Evolutionary conservation across 148 eudicot genomes (phyloP).

Genomic region (Bassia scoparia): DNA sequence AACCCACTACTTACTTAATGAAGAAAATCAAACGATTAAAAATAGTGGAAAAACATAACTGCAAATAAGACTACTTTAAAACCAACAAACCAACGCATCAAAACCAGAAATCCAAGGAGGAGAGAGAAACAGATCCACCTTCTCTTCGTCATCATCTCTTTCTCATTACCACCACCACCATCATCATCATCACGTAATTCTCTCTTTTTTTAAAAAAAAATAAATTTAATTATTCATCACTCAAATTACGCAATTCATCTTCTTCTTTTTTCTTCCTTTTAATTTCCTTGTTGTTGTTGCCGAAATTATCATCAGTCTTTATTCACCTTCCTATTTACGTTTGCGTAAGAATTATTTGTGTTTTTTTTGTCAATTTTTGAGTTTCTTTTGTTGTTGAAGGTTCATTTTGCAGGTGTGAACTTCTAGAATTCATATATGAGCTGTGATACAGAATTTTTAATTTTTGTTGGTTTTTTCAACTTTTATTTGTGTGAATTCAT

Average conservation of each 20-base stretch:
- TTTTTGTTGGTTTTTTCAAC: neutral
- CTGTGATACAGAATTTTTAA: neutral
- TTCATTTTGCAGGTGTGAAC: neutral
- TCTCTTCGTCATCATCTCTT: constrained; percentile 16
- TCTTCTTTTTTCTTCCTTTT: neutral
- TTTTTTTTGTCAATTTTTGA: neutral
- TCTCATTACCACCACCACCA: no score
- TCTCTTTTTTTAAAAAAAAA: neutral
- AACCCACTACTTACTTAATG: no score
- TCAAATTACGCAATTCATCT: neutral
- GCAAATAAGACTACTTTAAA: neutral
- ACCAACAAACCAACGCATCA: constrained; percentile 3
- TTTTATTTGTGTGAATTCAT: neutral
- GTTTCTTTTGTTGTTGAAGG: neutral
- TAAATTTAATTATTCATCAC: neutral
- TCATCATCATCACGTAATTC: constrained; percentile 3
- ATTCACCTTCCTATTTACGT: neutral
- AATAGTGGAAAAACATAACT: neutral
- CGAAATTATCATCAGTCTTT: neutral
- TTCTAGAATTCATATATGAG: constrained; percentile 10
- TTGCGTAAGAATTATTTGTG: neutral
- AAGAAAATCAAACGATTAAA: no score
- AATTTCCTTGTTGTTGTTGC: neutral
- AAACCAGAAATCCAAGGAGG: neutral
- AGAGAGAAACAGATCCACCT: neutral